Evolutionary conservation across 441 rosid species (phyloP).

Genomic region (Manihot esculenta): DNA sequence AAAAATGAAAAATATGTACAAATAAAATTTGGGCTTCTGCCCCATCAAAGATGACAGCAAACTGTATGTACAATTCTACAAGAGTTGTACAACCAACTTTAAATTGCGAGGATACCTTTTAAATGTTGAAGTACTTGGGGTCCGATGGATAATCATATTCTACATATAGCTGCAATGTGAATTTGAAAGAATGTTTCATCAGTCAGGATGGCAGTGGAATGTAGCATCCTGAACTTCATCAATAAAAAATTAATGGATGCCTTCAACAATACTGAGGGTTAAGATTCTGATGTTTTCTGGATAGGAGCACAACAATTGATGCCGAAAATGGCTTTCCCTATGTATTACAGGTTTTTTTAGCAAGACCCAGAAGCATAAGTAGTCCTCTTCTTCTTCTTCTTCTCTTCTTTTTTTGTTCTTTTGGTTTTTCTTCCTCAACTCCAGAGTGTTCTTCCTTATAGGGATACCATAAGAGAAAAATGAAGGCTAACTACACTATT

Average conservation of each 20-base stretch:
- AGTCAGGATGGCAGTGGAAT: not conserved
- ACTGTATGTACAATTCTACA: conserved; percentile 32
- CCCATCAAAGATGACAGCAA: not conserved
- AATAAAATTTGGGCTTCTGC: conserved; percentile 6
- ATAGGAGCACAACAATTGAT: not conserved
- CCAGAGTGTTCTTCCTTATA: too few relatives aligned
- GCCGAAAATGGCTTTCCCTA: not conserved
- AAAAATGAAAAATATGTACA: conserved; percentile 24
- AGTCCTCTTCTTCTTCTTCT: not conserved
- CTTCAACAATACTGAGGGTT: not conserved
- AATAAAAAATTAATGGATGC: not conserved
- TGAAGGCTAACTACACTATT: too few relatives aligned
- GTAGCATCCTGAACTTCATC: not conserved
- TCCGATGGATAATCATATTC: conserved; percentile 54
- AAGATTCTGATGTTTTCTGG: not conserved
- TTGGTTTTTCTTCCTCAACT: too few relatives aligned
- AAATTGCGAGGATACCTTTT: conserved; percentile 19
- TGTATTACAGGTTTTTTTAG: too few relatives aligned
- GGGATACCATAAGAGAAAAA: not conserved
- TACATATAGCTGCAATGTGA: conserved; percentile 44
- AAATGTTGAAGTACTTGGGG: conserved; percentile 55
- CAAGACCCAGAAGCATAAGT: too few relatives aligned
- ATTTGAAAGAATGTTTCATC: not conserved
- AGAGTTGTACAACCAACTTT: conserved; percentile 15
- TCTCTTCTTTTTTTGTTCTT: too few relatives aligned